Conservation (phyloP, 441 rosid genomes). For the Gossypium gossypioides region DNA sequence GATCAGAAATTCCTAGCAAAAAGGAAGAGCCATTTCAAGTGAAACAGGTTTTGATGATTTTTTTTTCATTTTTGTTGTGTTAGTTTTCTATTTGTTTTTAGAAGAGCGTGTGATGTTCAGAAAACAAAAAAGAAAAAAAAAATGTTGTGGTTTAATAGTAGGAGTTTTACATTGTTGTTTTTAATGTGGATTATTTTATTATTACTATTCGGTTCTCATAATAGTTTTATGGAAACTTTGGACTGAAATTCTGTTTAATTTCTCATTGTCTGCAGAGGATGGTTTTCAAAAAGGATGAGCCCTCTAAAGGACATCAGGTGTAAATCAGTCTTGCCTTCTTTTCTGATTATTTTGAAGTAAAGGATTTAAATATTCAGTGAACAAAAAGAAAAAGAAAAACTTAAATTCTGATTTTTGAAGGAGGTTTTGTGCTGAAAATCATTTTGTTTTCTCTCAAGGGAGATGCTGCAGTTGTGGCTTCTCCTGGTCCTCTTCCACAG, state of each 20-base stretch:
- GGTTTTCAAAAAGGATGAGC: slow-evolving; percentile 1
- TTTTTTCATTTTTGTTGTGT: not conserved
- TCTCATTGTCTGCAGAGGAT: not conserved
- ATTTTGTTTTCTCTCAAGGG: slow-evolving; percentile 21
- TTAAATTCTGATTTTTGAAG: not conserved
- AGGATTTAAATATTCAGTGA: not conserved
- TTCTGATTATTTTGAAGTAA: not conserved
- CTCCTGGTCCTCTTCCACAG: slow-evolving; percentile 21
- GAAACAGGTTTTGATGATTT: not conserved
- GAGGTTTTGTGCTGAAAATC: not conserved
- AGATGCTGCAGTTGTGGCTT: slow-evolving; percentile 15
- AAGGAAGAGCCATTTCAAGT: slow-evolving; percentile 36
- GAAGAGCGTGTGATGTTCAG: not conserved
- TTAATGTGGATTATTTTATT: not conserved
- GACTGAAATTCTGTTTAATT: not conserved
- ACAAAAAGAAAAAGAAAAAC: not conserved
- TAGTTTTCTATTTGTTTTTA: not conserved
- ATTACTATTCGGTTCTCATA: not conserved
- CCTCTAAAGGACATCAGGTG: slow-evolving; percentile 3
- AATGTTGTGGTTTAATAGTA: not conserved
- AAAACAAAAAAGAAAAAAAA: not conserved
- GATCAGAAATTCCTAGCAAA: slow-evolving; percentile 19
- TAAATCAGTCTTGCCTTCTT: not conserved
- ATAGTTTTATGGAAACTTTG: not conserved
- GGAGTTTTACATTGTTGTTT: not conserved